Conservation (phyloP, 495 filamentous ascomycete species). For the Corynascus novoguineensis region DNA sequence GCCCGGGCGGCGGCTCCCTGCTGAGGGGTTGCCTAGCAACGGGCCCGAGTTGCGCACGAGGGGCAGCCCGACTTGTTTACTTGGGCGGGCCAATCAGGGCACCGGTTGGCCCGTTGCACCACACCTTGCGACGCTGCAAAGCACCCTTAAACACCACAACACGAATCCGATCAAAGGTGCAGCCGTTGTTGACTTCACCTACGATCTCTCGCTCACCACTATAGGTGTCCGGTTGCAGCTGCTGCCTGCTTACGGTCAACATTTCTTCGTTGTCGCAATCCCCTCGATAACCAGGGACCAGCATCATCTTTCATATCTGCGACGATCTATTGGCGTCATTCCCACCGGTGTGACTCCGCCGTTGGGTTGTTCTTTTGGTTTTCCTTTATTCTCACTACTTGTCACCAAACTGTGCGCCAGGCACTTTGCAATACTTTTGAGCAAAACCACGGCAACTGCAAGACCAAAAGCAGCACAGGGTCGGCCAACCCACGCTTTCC, state of each 20-base stretch:
- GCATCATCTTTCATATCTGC: neutral
- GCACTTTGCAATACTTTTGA: neutral
- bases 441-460: neutral
- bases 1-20: slow-evolving; percentile 3
- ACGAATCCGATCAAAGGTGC: neutral
- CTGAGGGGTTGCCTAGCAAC: slow-evolving; percentile 23
- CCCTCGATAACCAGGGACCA: neutral
- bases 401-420: neutral
- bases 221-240: neutral
- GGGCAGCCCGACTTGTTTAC: slow-evolving; percentile 26
- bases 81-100: slow-evolving; percentile 22
- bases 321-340: neutral
- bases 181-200: slow-evolving; percentile 2
- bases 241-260: slow-evolving; percentile 11
- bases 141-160: slow-evolving; percentile 27
- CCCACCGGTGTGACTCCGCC: neutral
- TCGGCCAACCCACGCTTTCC: neutral
- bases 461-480: neutral
- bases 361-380: neutral
- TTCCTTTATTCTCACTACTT: neutral
- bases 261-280: neutral
- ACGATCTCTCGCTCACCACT: slow-evolving; percentile 8
- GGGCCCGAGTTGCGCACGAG: slow-evolving; percentile 4
- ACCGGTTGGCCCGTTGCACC: neutral
- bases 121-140: slow-evolving; percentile 1